These are phyloP conservation scores for Bothriochloa decipiens DNA, from an alignment of 176 grass and related monocot species.

Conservation along the genomic window DNA sequence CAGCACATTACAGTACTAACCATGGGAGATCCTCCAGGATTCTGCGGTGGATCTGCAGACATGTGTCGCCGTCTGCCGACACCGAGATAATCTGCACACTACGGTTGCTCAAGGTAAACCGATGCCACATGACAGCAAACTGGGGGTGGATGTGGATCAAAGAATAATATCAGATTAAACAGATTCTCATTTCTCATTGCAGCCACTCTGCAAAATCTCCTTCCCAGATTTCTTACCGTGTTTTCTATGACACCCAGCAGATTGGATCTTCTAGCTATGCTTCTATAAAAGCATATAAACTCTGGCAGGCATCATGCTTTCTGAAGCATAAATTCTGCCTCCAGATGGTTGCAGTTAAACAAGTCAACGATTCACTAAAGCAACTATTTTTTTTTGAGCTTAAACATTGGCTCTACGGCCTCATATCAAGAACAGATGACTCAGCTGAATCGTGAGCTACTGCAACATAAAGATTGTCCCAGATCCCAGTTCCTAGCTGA, in stretches of 20 bases:
- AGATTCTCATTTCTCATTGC: neutral
- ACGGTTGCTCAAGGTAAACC: neutral
- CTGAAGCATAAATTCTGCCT: neutral
- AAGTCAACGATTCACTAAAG: neutral
- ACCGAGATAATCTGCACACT: slow-evolving; percentile 1
- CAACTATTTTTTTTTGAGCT: neutral
- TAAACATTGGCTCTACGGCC: no score
- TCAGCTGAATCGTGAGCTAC: no score
- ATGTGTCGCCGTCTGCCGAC: neutral
- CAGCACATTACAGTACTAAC: neutral
- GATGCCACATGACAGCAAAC: neutral
- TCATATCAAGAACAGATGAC: no score
- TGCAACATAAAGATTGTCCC: no score
- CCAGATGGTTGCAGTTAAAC: neutral
- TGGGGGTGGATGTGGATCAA: neutral
- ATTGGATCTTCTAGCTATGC: neutral
- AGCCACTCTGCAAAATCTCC: neutral
- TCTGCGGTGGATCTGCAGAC: slow-evolving; percentile 16
- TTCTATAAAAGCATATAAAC: slow-evolving; percentile 4
- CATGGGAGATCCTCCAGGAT: neutral
- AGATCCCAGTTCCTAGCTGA: no score
- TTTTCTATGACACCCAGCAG: neutral
- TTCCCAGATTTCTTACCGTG: neutral
- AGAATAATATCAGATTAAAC: neutral
- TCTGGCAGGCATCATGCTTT: slow-evolving; percentile 24